Conservation (phyloP, 441 rosid species). For the Raphanus hybrid region DNA sequence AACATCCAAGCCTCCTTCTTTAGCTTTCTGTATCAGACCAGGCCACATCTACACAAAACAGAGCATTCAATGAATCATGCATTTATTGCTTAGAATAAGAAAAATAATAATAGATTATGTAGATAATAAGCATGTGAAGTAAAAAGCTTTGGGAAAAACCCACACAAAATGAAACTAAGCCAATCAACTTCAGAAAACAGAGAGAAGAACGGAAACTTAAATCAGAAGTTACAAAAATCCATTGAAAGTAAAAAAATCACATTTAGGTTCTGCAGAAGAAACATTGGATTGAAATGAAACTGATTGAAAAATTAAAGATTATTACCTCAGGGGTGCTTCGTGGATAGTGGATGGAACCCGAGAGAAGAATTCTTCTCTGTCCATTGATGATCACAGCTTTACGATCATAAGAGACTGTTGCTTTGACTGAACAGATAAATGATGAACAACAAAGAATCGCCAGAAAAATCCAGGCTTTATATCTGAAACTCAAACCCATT, state of each 20-base stretch:
- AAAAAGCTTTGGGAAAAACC: constrained; percentile 5
- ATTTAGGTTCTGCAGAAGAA: not conserved
- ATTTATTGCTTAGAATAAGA: constrained; percentile 11
- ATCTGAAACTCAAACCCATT: constrained; percentile 33
- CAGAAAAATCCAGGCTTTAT: constrained; percentile 33
- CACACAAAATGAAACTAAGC: constrained; percentile 25
- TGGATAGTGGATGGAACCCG: constrained; percentile 84
- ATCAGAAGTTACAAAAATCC: not conserved
- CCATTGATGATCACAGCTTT: constrained; percentile 70
- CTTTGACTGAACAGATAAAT: constrained; percentile 53
- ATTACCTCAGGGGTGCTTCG: constrained; percentile 79
- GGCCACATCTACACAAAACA: constrained; percentile 71
- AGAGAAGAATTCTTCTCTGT: constrained; percentile 63
- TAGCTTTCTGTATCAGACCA: constrained; percentile 71
- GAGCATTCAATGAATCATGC: constrained; percentile 36
- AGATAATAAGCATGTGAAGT: constrained; percentile 27
- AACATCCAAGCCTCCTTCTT: constrained; percentile 73
- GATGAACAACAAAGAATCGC: constrained; percentile 46
- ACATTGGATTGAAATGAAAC: not conserved
- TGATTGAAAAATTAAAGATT: not conserved
- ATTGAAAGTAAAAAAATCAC: not conserved
- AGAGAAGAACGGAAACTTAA: not conserved
- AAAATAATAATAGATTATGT: not conserved
- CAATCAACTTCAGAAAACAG: not conserved
- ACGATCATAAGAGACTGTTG: constrained; percentile 66